Percentiles rank a stretch among this genome's conserved stretches.
Conservation (phyloP, 2,329 filamentous ascomycete genomes). For the Aspergillus brasiliensis region DNA sequence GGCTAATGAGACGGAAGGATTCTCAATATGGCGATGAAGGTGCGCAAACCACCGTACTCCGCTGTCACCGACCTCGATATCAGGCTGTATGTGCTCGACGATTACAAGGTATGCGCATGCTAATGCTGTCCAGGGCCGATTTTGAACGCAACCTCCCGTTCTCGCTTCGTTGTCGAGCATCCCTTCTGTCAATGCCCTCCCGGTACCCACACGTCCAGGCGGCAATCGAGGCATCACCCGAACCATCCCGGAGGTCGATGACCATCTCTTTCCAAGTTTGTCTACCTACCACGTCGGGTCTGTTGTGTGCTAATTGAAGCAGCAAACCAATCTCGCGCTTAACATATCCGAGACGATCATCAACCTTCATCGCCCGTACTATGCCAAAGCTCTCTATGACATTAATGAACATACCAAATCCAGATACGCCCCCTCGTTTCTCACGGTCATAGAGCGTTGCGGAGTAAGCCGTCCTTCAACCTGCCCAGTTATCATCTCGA, state of each 20-base stretch:
- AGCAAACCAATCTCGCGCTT: slow-evolving; percentile 6
- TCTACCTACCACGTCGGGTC: neutral
- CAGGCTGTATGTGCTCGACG: neutral
- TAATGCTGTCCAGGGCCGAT: neutral
- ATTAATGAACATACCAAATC: neutral
- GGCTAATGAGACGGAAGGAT: neutral
- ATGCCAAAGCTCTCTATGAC: slow-evolving; percentile 3
- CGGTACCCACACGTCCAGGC: slow-evolving; percentile 1
- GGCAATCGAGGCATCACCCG: neutral
- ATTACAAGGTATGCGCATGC: neutral
- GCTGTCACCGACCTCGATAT: slow-evolving; percentile 1
- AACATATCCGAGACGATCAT: slow-evolving; percentile 5
- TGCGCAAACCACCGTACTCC: slow-evolving; percentile 2
- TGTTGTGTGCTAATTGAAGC: neutral
- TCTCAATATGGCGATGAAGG: slow-evolving; percentile 5
- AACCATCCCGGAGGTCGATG: slow-evolving; percentile 2
- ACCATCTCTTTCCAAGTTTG: slow-evolving; percentile 5
- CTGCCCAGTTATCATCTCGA: neutral
- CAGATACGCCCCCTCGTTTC: neutral
- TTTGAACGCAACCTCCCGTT: slow-evolving; percentile 2
- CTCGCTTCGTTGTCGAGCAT: slow-evolving; percentile 1
- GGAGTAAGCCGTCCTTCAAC: neutral
- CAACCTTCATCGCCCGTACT: slow-evolving; percentile 3
- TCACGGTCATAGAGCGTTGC: slow-evolving; percentile 4
- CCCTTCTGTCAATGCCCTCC: slow-evolving; percentile 1